These are phyloP conservation scores for Kodamaea derodonti DNA, from an alignment of 1,139 yeast species.

Conservation along the genomic window DNA sequence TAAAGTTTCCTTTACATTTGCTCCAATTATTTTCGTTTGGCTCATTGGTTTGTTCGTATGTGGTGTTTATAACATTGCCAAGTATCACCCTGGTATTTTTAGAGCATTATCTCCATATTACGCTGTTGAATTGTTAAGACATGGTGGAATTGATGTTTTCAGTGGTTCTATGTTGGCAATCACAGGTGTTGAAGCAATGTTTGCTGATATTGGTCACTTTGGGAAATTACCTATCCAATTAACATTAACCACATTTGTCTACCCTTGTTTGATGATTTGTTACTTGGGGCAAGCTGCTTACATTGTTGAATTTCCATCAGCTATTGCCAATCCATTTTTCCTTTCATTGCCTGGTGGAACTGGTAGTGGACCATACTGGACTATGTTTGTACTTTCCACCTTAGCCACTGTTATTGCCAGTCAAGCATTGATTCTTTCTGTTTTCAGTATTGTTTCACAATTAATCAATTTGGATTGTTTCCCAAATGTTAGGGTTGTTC, in stretches of 20 bases:
- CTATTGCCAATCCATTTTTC: conserved; percentile 41
- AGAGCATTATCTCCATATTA: conserved; percentile 48
- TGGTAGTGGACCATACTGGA: conserved; percentile 45
- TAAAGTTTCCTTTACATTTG: conserved; percentile 39
- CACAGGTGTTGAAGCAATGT: conserved; percentile 63
- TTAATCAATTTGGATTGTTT: conserved; percentile 51
- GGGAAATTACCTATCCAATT: conserved; percentile 48
- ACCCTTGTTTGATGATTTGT: conserved; percentile 46
- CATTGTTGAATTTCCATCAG: conserved; percentile 38
- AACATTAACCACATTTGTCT: conserved; percentile 43
- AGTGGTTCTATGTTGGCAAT: conserved; percentile 52
- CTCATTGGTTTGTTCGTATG: conserved; percentile 38
- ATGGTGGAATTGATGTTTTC: conserved; percentile 41
- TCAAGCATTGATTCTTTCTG: conserved; percentile 56
- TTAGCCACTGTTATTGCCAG: conserved; percentile 56
- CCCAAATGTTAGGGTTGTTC: conserved; percentile 44
- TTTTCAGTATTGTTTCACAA: conserved; percentile 49
- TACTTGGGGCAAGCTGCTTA: conserved; percentile 60
- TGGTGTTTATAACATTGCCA: conserved; percentile 45
- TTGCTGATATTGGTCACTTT: conserved; percentile 59
- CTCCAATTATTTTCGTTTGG: conserved; percentile 55
- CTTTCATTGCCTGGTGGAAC: conserved; percentile 49
- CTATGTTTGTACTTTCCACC: conserved; percentile 50
- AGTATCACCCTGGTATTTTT: conserved; percentile 42
- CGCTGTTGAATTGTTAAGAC: conserved; percentile 41